phyloP scores from a whole-genome alignment of 2,329 filamentous ascomycete genomes.

The Fusarium circinatum region DNA sequence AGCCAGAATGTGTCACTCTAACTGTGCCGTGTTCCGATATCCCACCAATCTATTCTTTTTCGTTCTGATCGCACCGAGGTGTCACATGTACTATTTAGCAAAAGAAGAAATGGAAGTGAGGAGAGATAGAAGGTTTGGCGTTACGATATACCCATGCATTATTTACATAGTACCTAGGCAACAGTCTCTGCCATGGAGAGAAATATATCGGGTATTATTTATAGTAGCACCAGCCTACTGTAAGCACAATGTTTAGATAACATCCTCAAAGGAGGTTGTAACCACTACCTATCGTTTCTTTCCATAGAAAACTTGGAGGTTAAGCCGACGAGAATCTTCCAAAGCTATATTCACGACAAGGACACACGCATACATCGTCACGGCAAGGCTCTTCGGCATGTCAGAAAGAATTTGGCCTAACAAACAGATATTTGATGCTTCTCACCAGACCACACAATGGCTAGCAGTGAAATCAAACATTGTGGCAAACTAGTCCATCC shows the following conservation, averaged over 20 bases:
- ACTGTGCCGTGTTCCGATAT: conserved; percentile 11
- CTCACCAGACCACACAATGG: background rate
- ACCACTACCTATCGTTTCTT: background rate
- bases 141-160: background rate
- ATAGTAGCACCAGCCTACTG: background rate
- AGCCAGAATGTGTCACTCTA: background rate
- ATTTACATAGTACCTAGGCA: background rate
- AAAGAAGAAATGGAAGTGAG: background rate
- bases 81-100: conserved; percentile 6
- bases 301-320: background rate
- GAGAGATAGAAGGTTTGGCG: background rate
- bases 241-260: background rate
- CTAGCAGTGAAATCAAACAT: background rate
- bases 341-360: background rate
- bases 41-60: background rate
- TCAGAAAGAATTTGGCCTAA: background rate
- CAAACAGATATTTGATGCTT: background rate
- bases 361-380: background rate
- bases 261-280: background rate
- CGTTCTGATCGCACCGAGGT: conserved; percentile 5
- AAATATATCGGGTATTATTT: background rate
- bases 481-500: background rate
- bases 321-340: background rate
- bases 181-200: background rate
- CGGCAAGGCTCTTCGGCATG: background rate